Evolutionary conservation across 495 filamentous ascomycete genomes (phyloP), one percentile per base, ranked within the genome.

Genomic region (Diplogelasinospora grovesii): DNA sequence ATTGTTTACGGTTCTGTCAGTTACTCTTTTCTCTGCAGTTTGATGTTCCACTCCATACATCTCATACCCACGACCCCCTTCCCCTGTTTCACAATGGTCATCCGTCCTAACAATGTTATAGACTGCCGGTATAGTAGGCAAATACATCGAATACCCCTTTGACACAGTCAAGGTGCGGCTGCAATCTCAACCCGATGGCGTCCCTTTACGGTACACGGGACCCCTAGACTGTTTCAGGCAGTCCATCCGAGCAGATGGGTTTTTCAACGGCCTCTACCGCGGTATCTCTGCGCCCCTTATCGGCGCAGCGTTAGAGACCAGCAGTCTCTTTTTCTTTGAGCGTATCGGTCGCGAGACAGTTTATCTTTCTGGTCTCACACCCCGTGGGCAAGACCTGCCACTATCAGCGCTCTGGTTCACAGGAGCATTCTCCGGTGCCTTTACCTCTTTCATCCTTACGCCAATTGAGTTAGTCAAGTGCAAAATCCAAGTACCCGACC

Each of bases 401-500:
- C 70, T 95, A n/a, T 57, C 70, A 3, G 85, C 80, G 1, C 64
- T 96, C 1, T 65, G 87, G 52, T 63, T 80, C 23, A 85, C 83
- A 26, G 93, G 93, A 28, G 88, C 82, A 14, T 79, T 82, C 19
- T 80, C 86, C 10, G 93, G 93, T n/a, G 87, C 85, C 15, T 80
- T 95, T 52, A 95, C 93, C 1, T 89, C 85, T 2, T 66, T 97
- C 23, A 71, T 93, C 22, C 77, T 99, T 33, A 99, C 93, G 0
- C 93, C 93, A 0, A 87, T 99, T 39, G 93, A 99, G 60, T 75
- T 99, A 32, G 82, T 99, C 54, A 99, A 99, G 64, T 99, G 93
- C 74, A 90, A 90, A 64, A 93, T 99, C 73, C 93, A 99, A 60
- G 88, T 94, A 15, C 66, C 74, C 5, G 68, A 53, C 2, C 39